Evolutionary conservation across 495 filamentous ascomycete species (phyloP).

Genomic region (Neurospora terricola): DNA sequence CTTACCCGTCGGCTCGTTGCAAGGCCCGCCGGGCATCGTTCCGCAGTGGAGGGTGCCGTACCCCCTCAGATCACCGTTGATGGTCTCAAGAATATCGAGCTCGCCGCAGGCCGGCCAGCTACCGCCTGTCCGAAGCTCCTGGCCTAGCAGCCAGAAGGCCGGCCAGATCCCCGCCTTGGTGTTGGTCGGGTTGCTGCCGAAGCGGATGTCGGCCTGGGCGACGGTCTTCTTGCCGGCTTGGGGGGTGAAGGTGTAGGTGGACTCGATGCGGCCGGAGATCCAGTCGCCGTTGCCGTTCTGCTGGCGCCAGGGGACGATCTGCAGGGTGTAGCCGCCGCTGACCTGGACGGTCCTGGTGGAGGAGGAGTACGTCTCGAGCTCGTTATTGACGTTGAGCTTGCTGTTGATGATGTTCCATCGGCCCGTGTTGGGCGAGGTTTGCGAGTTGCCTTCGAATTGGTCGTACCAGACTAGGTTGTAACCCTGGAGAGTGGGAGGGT

Average conservation of each 20-base stretch:
- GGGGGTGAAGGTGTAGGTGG: conserved; percentile 34
- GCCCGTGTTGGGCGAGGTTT: conserved; percentile 17
- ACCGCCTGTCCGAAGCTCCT: conserved; percentile 27
- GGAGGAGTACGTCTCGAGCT: conserved; percentile 32
- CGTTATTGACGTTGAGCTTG: conserved; percentile 31
- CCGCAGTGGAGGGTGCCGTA: conserved; percentile 41
- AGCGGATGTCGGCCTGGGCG: conserved; percentile 32
- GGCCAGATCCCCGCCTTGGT: conserved; percentile 44
- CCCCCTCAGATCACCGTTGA: conserved; percentile 34
- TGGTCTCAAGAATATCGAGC: conserved; percentile 41
- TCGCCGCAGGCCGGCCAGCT: conserved; percentile 41
- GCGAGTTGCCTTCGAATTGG: conserved; percentile 23
- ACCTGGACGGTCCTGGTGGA: conserved; percentile 29
- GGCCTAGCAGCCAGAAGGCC: conserved; percentile 43
- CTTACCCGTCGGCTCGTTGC: conserved; percentile 37
- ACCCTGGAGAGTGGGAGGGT: conserved; percentile 21
- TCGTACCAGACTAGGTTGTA: conserved; percentile 31
- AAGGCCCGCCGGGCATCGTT: conserved; percentile 27
- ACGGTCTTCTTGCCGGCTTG: conserved; percentile 26
- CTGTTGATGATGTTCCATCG: conserved; percentile 36
- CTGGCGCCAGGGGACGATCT: conserved; percentile 34
- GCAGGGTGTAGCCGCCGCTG: conserved; percentile 33
- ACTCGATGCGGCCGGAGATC: conserved; percentile 42
- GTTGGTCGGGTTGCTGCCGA: conserved; percentile 26
- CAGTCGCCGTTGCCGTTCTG: conserved; percentile 21